Evolutionary conservation across 768 basidiomycete genomes (phyloP).

Genomic region (Albatrellus ellisii): DNA sequence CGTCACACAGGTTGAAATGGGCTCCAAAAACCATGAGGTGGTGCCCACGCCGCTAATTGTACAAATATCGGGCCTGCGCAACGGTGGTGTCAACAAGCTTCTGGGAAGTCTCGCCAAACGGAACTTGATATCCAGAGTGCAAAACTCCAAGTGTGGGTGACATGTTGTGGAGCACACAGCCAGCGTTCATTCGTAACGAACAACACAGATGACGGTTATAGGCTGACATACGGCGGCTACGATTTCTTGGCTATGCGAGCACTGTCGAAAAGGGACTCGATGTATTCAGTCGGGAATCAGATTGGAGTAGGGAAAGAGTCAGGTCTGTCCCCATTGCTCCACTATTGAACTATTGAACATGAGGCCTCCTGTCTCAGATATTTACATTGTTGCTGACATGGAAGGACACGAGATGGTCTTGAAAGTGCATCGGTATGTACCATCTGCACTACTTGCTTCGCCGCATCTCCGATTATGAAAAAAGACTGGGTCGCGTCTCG

Average conservation of each 20-base stretch:
- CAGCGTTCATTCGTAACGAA: too few species aligned
- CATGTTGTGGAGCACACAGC: background rate
- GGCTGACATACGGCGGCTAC: conserved; percentile 96
- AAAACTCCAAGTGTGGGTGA: conserved; percentile 83
- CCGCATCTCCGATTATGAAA: background rate
- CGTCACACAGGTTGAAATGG: conserved; percentile 74
- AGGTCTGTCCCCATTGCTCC: conserved; percentile 36
- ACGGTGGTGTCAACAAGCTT: conserved; percentile 88
- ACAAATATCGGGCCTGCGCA: conserved; percentile 85
- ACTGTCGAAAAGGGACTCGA: conserved; percentile 77
- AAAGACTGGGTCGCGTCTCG: conserved; percentile 89
- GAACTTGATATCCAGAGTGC: conserved; percentile 78
- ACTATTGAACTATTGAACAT: too few species aligned
- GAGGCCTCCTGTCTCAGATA: conserved; percentile 34
- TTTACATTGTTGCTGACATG: conserved; percentile 79
- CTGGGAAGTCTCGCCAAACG: conserved; percentile 86
- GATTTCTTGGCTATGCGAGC: conserved; percentile 93
- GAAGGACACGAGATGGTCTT: conserved; percentile 82
- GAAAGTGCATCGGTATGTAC: conserved; percentile 77
- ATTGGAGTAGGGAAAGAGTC: conserved; percentile 99
- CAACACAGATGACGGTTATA: conserved; percentile 82
- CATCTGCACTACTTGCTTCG: background rate
- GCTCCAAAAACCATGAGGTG: conserved; percentile 95
- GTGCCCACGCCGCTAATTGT: conserved; percentile 84
- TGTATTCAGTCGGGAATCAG: conserved; percentile 91